A percentile compares a stretch with the other conserved stretches of the same genome.
These are phyloP conservation scores for Plicaturopsis crispa DNA, from an alignment of 768 basidiomycete genomes.

Conservation along the genomic window DNA sequence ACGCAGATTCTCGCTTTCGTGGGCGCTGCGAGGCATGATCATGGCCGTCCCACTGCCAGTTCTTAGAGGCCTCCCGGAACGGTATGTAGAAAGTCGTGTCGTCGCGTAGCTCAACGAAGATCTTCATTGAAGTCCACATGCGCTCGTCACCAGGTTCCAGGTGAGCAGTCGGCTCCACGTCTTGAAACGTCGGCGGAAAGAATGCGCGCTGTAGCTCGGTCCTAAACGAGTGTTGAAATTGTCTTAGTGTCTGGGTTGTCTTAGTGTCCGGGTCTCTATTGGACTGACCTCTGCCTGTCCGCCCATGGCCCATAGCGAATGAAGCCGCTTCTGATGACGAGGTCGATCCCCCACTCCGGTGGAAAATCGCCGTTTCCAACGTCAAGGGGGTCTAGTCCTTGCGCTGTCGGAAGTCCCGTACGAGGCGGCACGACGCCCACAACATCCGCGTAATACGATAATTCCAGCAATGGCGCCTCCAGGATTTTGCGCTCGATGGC, in stretches of 20 bases:
- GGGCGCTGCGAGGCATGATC: slow-evolving; percentile 37
- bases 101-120: slow-evolving; percentile 77
- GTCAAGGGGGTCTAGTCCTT: slow-evolving; percentile 44
- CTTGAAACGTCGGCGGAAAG: slow-evolving; percentile 74
- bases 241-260: slow-evolving; percentile 3
- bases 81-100: slow-evolving; percentile 78
- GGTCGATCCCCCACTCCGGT: slow-evolving; percentile 91
- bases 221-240: slow-evolving; percentile 25
- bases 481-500: slow-evolving; percentile 81
- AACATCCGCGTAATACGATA: slow-evolving; percentile 83
- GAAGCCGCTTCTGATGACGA: slow-evolving; percentile 68
- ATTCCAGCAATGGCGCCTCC: slow-evolving; percentile 67
- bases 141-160: slow-evolving; percentile 76
- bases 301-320: slow-evolving; percentile 94
- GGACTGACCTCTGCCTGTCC: slow-evolving; percentile 74
- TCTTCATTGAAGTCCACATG: slow-evolving; percentile 72
- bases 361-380: slow-evolving; percentile 82
- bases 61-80: slow-evolving; percentile 88
- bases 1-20: slow-evolving; percentile 57
- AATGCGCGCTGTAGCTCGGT: slow-evolving; percentile 73
- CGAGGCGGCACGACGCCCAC: slow-evolving; percentile 64
- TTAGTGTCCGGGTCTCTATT: neutral
- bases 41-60: slow-evolving; percentile 89
- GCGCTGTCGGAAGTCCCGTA: slow-evolving; percentile 18
- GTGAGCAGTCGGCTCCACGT: slow-evolving; percentile 44